Conservation (phyloP, 202 grass and related monocot species). For the Saccharum hybrid region DNA sequence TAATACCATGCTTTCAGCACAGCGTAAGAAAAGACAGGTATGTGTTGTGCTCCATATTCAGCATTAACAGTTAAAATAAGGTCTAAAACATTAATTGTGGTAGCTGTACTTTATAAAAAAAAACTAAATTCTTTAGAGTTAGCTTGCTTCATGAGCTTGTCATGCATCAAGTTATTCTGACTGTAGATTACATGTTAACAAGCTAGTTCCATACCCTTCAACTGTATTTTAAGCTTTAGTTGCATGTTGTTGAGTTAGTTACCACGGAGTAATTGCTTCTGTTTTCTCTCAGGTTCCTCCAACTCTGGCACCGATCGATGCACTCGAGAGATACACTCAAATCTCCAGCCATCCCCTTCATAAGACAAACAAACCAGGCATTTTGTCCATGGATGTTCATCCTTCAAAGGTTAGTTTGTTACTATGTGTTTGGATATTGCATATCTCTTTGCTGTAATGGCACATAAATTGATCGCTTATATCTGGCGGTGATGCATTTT, state of each 20-base stretch:
- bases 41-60: constrained; percentile 12
- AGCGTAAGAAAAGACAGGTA: constrained; percentile 99
- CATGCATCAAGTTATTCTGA: background rate
- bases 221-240: background rate
- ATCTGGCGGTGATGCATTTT: constrained; percentile 1
- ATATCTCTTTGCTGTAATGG: constrained; percentile 1
- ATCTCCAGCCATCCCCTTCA: constrained; percentile 96
- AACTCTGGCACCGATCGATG: constrained; percentile 69
- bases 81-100: background rate
- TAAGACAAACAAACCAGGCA: constrained; percentile 95
- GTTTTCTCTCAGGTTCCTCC: constrained; percentile 60
- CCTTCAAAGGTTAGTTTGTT: constrained; percentile 78
- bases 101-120: background rate
- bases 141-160: constrained; percentile 13
- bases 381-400: constrained; percentile 86
- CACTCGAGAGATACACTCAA: constrained; percentile 86
- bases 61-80: constrained; percentile 15
- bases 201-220: background rate
- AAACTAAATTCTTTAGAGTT: constrained; percentile 26
- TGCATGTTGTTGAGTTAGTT: constrained; percentile 4
- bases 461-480: background rate
- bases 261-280: constrained; percentile 1
- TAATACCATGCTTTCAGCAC: constrained; percentile 89
- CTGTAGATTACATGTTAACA: background rate
- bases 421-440: constrained; percentile 10